Percentiles rank a stretch among this genome's conserved stretches.
Conservation (phyloP, 805 yeast genomes). For the Sungouiozyma ichnusensis region DNA sequence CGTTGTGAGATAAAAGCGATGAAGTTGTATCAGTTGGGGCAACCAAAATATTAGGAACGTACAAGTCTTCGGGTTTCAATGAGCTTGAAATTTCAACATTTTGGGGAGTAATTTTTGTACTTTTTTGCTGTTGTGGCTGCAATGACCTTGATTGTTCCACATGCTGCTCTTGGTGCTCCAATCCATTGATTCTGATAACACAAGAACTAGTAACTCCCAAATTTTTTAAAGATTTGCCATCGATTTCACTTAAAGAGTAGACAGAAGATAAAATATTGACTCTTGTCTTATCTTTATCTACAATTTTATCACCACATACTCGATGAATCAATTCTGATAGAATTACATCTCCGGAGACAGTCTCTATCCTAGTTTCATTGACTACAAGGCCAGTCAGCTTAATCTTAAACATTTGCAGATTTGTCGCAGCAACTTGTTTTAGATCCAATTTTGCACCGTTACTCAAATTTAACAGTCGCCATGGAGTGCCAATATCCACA, state of each 20-base stretch:
- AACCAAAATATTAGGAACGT: slow-evolving; percentile 15
- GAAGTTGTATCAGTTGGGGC: slow-evolving; percentile 8
- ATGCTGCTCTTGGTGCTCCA: too few species aligned
- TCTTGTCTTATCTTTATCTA: not conserved
- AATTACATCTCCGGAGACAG: not conserved
- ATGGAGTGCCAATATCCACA: slow-evolving; percentile 33
- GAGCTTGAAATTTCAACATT: too few species aligned
- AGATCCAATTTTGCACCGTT: slow-evolving; percentile 35
- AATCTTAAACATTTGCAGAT: not conserved
- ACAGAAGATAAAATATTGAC: not conserved
- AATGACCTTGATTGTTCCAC: too few species aligned
- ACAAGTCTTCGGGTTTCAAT: slow-evolving; percentile 4
- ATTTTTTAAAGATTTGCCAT: not conserved
- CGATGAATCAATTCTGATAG: not conserved
- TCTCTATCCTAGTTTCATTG: not conserved
- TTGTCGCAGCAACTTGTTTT: slow-evolving; percentile 1
- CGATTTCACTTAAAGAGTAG: not conserved
- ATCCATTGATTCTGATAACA: not conserved
- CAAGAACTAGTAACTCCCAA: not conserved
- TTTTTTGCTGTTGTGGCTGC: too few species aligned
- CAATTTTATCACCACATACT: not conserved
- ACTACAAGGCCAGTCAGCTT: not conserved
- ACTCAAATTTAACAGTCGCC: slow-evolving; percentile 35
- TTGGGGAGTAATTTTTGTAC: too few species aligned
- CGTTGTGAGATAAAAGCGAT: not conserved